Evolutionary conservation across 108 stramenopile genomes (phyloP).

Genomic region (Cyclotella kingstonii): DNA sequence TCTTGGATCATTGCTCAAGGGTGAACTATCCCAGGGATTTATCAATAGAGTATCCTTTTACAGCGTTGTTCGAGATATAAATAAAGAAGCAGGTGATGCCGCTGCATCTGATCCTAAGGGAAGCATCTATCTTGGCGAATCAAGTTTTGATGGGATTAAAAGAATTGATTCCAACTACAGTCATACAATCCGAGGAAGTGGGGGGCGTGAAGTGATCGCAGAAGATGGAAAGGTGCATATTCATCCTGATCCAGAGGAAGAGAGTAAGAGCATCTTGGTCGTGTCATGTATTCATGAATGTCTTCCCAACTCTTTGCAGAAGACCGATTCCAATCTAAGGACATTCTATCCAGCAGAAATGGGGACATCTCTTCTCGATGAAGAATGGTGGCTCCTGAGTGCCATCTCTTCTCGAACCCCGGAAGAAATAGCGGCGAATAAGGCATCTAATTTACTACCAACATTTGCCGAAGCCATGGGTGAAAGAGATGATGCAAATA

Average conservation of each 20-base stretch:
- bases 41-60: conserved; percentile 79
- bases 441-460: conserved; percentile 52
- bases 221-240: conserved; percentile 41
- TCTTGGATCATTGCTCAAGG: conserved; percentile 52
- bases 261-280: conserved; percentile 28
- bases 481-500: conserved; percentile 49
- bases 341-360: background rate
- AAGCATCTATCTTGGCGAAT: conserved; percentile 13
- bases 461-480: conserved; percentile 88
- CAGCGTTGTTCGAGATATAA: conserved; percentile 79
- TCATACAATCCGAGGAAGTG: too few species aligned
- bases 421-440: conserved; percentile 43
- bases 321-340: background rate
- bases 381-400: conserved; percentile 75
- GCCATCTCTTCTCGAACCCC: conserved; percentile 55
- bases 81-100: conserved; percentile 70
- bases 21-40: conserved; percentile 63
- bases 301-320: background rate
- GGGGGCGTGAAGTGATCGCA: conserved; percentile 40
- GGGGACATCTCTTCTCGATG: conserved; percentile 68
- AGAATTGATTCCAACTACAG: conserved; percentile 49
- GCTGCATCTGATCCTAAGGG: conserved; percentile 32
- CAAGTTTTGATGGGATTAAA: conserved; percentile 10
- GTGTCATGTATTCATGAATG: conserved; percentile 9
- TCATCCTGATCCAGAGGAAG: conserved; percentile 32